Evolutionary conservation across 2,329 filamentous ascomycete genomes (phyloP), one percentile per base, ranked within the genome.

Genomic region (Eutypella sp.): DNA sequence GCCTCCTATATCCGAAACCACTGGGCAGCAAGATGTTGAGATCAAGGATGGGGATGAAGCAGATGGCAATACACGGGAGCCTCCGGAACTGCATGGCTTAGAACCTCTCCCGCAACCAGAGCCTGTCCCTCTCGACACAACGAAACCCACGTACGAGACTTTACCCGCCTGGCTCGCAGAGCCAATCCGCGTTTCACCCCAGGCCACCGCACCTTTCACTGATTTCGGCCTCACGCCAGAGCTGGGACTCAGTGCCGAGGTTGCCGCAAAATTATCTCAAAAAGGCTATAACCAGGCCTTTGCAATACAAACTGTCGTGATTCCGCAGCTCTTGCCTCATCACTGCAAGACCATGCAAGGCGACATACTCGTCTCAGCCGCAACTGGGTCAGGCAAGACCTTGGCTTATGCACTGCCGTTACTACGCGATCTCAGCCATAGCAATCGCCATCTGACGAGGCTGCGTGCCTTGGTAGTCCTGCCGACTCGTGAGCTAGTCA

Each of bases 341-440:
- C 77, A 64, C 0, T 75, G 78, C 36, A 72, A 77, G 46, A 71
- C 78, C 29, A 76, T 82, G 29, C 69, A 78, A 2, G 87, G 89
- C 5, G 93, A 99, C 63, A 67, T 99, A 4, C 85, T 95, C 38
- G 84, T 99, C 3, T 93, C 90, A 7, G 93, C 95, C 0, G 87
- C 92, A 1, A 99, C 93, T 0, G 93, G 93, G 8, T 97, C 93
- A 1, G 93, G 93, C 46, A 99, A 99, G 64, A 99, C 93, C 0
- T 67, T 99, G 15, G 87, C 92, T 0, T 99, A 99, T 59, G 81
- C 92, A 1, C 71, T 99, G 3, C 93, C 93, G 0, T 82, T 99
- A 47, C 78, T 95, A 4, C 81, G 89, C 39, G 83, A 85, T 42
- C 71, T 99, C 41, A 84, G 85, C 53, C 73, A 78, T 25, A 76